Evolutionary conservation across 352 stramenopile genomes (phyloP).

Genomic region (Globisporangium mamillatum): DNA sequence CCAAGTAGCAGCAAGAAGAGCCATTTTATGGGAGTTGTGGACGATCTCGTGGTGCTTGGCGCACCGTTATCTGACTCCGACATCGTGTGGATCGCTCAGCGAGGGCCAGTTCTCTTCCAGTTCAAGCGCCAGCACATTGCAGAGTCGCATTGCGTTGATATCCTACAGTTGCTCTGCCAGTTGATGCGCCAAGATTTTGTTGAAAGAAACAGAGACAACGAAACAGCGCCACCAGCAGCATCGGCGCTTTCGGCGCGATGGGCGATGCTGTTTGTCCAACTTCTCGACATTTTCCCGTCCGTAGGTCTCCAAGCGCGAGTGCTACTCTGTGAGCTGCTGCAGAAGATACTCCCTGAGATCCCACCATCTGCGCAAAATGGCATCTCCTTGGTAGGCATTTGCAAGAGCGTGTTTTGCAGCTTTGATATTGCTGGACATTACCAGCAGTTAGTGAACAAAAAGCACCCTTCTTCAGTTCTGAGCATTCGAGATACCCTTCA

Average conservation of each 20-base stretch:
- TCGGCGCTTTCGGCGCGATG: conserved; percentile 24
- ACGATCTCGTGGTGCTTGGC: conserved; percentile 31
- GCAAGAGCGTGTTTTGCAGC: not conserved
- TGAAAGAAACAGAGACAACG: not conserved
- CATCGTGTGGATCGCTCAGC: conserved; percentile 22
- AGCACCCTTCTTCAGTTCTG: no score
- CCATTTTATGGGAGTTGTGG: conserved; percentile 18
- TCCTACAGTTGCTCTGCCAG: conserved; percentile 38
- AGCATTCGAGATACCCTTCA: not conserved
- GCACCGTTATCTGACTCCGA: conserved; percentile 10
- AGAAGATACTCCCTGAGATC: conserved; percentile 21
- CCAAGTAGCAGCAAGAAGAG: conserved; percentile 1
- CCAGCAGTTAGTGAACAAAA: no score
- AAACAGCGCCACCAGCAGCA: not conserved
- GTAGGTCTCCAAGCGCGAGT: conserved; percentile 21
- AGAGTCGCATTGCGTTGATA: conserved; percentile 27
- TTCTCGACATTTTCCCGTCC: conserved; percentile 18
- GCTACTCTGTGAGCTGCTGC: conserved; percentile 31
- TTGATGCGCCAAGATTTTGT: conserved; percentile 2
- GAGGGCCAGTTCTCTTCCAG: conserved; percentile 34
- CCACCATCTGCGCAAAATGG: not conserved
- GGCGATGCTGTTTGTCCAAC: conserved; percentile 23
- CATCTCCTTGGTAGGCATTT: conserved; percentile 13
- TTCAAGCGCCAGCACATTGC: conserved; percentile 31
- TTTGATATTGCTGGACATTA: not conserved